phyloP scores from a whole-genome alignment of 768 basidiomycete genomes.

The Macrocybe gigantea region DNA sequence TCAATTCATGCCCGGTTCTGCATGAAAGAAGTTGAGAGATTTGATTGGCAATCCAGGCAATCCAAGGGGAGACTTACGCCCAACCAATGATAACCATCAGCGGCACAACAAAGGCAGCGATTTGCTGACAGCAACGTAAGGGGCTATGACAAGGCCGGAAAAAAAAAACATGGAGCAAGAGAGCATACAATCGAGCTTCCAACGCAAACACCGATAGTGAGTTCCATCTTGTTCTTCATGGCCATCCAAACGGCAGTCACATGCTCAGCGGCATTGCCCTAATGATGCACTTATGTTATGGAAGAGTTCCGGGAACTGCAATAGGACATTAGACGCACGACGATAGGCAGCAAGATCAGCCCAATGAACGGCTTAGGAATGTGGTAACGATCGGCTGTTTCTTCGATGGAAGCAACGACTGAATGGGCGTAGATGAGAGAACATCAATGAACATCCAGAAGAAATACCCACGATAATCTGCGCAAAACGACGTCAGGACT shows the following conservation, averaged over 20 bases:
- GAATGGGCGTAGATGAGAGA: not conserved
- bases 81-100: slow-evolving; percentile 86
- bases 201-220: slow-evolving; percentile 74
- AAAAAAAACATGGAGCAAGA: not conserved
- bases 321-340: slow-evolving; percentile 39
- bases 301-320: not conserved
- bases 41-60: slow-evolving; percentile 8
- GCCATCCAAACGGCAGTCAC: slow-evolving; percentile 87
- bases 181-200: slow-evolving; percentile 72
- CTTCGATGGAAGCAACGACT: slow-evolving; percentile 93
- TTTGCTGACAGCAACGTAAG: slow-evolving; percentile 49
- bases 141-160: not conserved
- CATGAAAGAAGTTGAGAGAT: slow-evolving; percentile 2
- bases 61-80: slow-evolving; percentile 44
- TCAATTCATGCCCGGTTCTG: slow-evolving; percentile 65
- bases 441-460: slow-evolving; percentile 15
- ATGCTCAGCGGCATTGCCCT: slow-evolving; percentile 86
- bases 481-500: slow-evolving; percentile 80
- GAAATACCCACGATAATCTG: slow-evolving; percentile 66
- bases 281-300: not conserved
- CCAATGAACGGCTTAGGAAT: slow-evolving; percentile 87
- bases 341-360: slow-evolving; percentile 81
- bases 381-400: slow-evolving; percentile 73
- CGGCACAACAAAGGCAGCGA: slow-evolving; percentile 81
- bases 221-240: slow-evolving; percentile 56